Evolutionary conservation across 306 rosid genomes (phyloP).

Genomic region (Fragaria vesca): DNA sequence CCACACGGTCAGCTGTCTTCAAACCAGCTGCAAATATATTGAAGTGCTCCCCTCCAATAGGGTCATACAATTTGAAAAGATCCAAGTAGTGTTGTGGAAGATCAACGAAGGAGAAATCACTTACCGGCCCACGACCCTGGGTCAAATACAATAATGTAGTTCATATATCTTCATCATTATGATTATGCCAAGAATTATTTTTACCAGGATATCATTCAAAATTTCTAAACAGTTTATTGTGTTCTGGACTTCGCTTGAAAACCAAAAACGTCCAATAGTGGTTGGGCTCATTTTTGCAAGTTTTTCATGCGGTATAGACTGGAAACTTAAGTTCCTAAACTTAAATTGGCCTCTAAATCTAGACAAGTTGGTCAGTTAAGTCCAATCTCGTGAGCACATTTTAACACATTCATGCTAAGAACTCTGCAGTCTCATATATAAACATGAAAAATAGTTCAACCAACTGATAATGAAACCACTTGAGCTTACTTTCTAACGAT

Average conservation of each 20-base stretch:
- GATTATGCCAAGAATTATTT: neutral
- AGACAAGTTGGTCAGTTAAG: neutral
- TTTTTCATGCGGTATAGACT: neutral
- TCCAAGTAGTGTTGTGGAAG: constrained; percentile 76
- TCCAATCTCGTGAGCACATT: neutral
- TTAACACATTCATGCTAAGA: neutral
- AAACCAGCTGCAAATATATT: constrained; percentile 96
- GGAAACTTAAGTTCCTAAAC: neutral
- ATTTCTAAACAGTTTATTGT: neutral
- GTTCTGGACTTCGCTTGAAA: constrained; percentile 8
- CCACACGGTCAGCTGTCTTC: constrained; percentile 78
- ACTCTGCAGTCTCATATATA: neutral
- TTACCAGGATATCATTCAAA: constrained; percentile 2
- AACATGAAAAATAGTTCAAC: neutral
- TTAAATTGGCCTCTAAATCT: neutral
- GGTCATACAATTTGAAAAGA: constrained; percentile 68
- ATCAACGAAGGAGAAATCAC: constrained; percentile 54
- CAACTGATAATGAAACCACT: neutral
- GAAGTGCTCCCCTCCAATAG: constrained; percentile 92
- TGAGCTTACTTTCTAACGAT: neutral
- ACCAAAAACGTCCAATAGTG: neutral
- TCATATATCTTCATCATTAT: neutral
- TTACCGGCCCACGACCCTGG: constrained; percentile 93
- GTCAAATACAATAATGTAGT: neutral
- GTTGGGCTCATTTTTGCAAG: neutral